phyloP scores from a whole-genome alignment of 164 flowering plant genomes.

The Chloranthus sessilifolius region DNA sequence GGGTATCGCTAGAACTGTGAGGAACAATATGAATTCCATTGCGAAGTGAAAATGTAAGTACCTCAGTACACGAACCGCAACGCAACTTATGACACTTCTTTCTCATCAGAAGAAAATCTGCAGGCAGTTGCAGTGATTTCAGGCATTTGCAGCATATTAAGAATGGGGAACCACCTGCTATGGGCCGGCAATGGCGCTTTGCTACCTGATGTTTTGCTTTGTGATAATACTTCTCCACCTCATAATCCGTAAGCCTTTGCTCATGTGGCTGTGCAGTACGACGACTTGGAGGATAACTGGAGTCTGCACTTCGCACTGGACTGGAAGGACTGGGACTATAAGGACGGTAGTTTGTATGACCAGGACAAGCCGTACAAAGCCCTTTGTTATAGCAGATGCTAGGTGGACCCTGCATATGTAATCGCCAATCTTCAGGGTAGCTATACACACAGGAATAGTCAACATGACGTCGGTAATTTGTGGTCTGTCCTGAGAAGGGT shows the following conservation, averaged over 20 bases:
- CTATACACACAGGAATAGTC: conserved; percentile 29
- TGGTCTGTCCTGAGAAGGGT: conserved; percentile 39
- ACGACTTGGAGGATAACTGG: conserved; percentile 18
- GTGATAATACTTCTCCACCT: conserved; percentile 17
- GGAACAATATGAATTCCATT: conserved; percentile 35
- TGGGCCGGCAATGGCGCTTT: conserved; percentile 49
- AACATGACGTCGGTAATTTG: conserved; percentile 24
- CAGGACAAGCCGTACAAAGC: conserved; percentile 18
- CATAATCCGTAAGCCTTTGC: conserved; percentile 21
- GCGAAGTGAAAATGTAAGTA: conserved; percentile 50
- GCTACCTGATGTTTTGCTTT: conserved; percentile 30
- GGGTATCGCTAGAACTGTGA: conserved; percentile 12
- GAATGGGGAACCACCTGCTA: conserved; percentile 78
- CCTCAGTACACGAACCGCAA: conserved; percentile 61
- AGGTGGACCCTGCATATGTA: conserved; percentile 29
- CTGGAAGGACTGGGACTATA: conserved; percentile 35
- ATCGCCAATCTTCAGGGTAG: conserved; percentile 29
- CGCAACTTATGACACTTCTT: conserved; percentile 40
- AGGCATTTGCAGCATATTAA: conserved; percentile 51
- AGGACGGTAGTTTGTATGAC: conserved; percentile 15
- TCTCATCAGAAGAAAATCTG: conserved; percentile 50
- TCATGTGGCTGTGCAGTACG: conserved; percentile 22
- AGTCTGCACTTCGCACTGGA: conserved; percentile 24
- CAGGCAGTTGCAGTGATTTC: conserved; percentile 59
- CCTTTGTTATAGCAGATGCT: conserved; percentile 16